Base-by-base conservation (phyloP, 129 eudicot genomes). In the Artemisia annua region DNA sequence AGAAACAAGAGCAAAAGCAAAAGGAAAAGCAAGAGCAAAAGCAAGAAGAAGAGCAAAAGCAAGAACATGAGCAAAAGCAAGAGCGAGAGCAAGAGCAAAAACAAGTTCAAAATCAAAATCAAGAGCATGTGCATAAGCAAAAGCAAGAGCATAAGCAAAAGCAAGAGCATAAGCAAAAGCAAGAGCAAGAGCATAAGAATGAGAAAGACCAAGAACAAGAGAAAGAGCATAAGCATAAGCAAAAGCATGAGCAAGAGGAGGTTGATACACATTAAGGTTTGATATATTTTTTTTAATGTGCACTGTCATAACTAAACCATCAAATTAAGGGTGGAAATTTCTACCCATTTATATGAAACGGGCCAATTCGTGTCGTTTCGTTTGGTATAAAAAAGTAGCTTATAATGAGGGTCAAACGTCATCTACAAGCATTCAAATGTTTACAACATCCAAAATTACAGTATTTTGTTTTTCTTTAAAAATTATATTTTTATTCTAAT, bases 231-330 rank as follows among this genome's bases (percentile, higher is more conserved):
- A 20, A 15, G 1, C 13, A 15, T 5, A 7, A 39, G 46, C 0
- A 61, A 60, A 52, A 52, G 46, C 46, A 52, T 0, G n/a, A 18
- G 32, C 63, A 19, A 13, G 11, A 28, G 48, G 66, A 61, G 44
- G 52, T n/a, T 39, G 69, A 64, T 35, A 69, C 52, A 17, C 73
- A 53, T 35, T 58, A 62, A 20, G 55, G 78, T 22, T 71, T 63
- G 39, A 30, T 30, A 30, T 30, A 28, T 55, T 70, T 32, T 11
- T 54, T 54, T 32, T 35, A 55, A 30, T 17, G 16, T 16, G 5
- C 11, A 17, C 62, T 17, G 9, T n/a, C 12, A 22, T 50, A 13
- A 68, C 61, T 24, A 68, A 32, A 30, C 32, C 7, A 35, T 15
- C 13, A 39, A 8, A 16, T 64, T 16, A 64, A 11, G 17, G 14